These are phyloP conservation scores for Malassezia slooffiae DNA, from an alignment of 1,284 basidiomycete genomes.

Conservation along the genomic window DNA sequence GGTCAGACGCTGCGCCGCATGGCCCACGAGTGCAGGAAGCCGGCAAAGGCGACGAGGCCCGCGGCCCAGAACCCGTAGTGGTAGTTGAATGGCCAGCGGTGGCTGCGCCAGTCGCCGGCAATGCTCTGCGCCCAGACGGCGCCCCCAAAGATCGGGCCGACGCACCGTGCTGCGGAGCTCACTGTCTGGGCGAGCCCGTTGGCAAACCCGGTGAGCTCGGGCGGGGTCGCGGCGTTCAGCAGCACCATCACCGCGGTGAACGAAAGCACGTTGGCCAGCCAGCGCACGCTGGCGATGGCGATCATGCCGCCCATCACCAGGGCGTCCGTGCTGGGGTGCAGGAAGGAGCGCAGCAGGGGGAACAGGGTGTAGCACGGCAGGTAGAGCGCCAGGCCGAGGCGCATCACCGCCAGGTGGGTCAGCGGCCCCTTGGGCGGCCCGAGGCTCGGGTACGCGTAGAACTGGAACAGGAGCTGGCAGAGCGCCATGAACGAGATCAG, in stretches of 20 bases:
- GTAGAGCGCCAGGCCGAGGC: slow-evolving; percentile 27
- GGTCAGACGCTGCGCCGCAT: not conserved
- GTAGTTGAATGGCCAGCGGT: slow-evolving; percentile 39
- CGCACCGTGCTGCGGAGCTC: slow-evolving; percentile 46
- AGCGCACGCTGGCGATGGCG: slow-evolving; percentile 44
- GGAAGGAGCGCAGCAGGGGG: slow-evolving; percentile 49
- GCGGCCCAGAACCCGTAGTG: slow-evolving; percentile 41
- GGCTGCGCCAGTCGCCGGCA: slow-evolving; percentile 19
- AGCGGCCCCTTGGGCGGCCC: slow-evolving; percentile 30
- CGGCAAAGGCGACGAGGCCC: slow-evolving; percentile 27
- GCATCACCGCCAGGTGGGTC: slow-evolving; percentile 42
- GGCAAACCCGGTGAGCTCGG: slow-evolving; percentile 47
- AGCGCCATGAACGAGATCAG: slow-evolving; percentile 44
- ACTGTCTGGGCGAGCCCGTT: slow-evolving; percentile 49
- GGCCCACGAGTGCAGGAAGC: slow-evolving; percentile 17
- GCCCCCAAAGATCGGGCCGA: slow-evolving; percentile 46
- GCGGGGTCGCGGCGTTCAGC: slow-evolving; percentile 48
- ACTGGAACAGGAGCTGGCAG: slow-evolving; percentile 37
- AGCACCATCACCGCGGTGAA: slow-evolving; percentile 44
- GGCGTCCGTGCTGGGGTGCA: slow-evolving; percentile 45
- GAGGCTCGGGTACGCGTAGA: slow-evolving; percentile 59
- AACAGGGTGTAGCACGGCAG: slow-evolving; percentile 33
- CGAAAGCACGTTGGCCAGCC: slow-evolving; percentile 47
- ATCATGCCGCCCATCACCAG: slow-evolving; percentile 50
- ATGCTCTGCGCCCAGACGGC: slow-evolving; percentile 41